A percentile compares a stretch with the other conserved stretches of the same genome.
Conservation (phyloP, 2,329 filamentous ascomycete species). For the Byssochlamys sp. region DNA sequence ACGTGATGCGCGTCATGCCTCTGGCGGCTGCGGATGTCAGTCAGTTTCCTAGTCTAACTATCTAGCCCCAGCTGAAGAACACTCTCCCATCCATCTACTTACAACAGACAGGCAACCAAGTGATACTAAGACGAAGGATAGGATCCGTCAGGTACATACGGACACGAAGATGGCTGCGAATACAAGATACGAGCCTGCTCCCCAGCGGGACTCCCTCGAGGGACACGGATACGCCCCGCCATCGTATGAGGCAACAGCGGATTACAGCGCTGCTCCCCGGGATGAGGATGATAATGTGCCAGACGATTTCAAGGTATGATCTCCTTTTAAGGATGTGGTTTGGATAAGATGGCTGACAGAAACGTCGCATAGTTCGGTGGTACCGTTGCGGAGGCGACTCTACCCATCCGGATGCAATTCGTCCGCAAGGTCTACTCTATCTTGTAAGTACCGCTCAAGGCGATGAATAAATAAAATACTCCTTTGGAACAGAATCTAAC, state of each 20-base stretch:
- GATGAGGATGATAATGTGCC: conserved; percentile 82
- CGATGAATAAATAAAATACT: background rate
- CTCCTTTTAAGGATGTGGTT: background rate
- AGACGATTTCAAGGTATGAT: conserved; percentile 82
- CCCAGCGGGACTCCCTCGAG: conserved; percentile 77
- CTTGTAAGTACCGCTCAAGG: conserved; percentile 43
- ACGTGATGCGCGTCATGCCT: background rate
- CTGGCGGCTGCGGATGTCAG: background rate
- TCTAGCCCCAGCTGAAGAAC: too few relatives aligned
- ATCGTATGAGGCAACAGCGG: conserved; percentile 59
- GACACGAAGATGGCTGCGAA: conserved; percentile 55
- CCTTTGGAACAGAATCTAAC: background rate
- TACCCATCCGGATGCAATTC: conserved; percentile 95
- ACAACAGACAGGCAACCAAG: background rate
- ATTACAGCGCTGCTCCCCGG: conserved; percentile 53
- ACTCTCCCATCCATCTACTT: background rate
- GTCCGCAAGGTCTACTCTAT: conserved; percentile 96
- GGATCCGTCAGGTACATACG: background rate
- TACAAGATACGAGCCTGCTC: conserved; percentile 72
- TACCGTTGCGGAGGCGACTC: conserved; percentile 80
- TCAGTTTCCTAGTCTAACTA: too few relatives aligned
- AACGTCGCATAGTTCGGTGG: conserved; percentile 62
- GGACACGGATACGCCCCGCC: conserved; percentile 68
- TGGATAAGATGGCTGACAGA: conserved; percentile 7
- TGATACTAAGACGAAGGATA: background rate